Evolutionary conservation across 2,329 filamentous ascomycete species (phyloP).

Genomic region (Arthrobotrys musiformis): DNA sequence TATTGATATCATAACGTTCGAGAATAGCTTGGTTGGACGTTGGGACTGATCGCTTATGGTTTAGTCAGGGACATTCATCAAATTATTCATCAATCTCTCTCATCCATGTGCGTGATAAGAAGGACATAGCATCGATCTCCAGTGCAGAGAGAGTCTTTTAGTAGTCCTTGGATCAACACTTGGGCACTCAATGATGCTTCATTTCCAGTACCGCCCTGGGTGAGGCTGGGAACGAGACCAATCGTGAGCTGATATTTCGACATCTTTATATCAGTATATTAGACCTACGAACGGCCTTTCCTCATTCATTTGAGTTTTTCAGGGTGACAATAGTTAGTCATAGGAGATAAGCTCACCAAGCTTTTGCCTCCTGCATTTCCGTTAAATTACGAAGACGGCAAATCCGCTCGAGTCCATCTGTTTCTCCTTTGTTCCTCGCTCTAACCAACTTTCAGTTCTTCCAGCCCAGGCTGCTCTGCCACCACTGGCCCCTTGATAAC

Average conservation of each 20-base stretch:
- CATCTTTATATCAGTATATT: not conserved
- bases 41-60: not conserved
- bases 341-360: conserved; percentile 12
- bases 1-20: not conserved
- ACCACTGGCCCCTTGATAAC: too few species aligned
- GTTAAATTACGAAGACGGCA: conserved; percentile 12
- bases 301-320: conserved; percentile 1
- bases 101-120: not conserved
- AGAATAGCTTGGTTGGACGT: not conserved
- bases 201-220: not conserved
- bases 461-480: too few species aligned
- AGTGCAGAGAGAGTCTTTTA: not conserved
- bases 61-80: conserved; percentile 1
- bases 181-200: not conserved
- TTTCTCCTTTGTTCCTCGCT: not conserved
- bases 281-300: not conserved
- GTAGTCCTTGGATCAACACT: too few species aligned
- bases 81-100: not conserved
- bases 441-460: too few species aligned
- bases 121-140: not conserved
- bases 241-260: too few species aligned
- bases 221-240: too few species aligned
- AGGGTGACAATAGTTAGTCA: not conserved
- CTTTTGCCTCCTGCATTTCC: conserved; percentile 4
- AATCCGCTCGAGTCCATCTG: not conserved